Base-by-base conservation (phyloP, 1,284 basidiomycete species). In the Tilletia indica region DNA sequence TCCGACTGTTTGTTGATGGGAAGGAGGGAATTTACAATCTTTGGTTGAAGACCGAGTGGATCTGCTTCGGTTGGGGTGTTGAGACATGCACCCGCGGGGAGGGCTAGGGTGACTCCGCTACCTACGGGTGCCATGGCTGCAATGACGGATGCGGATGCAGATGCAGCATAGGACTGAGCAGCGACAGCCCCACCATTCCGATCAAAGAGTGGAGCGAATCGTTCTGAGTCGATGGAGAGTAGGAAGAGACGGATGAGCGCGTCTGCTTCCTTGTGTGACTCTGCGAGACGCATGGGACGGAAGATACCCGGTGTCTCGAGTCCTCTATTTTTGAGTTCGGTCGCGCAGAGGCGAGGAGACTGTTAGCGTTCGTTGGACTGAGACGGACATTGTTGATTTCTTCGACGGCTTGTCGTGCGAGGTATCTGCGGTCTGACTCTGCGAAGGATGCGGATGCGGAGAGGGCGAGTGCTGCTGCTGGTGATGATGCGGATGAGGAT, bases 271-370 rank as follows among this genome's bases (percentile, higher is more conserved):
- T 75, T 71, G 6, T 67, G 71, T 11, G 72, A 73, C 42, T 79
- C 77, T 66, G 77, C 71, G 45, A 79, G 70, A 25, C 79, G 75
- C 48, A 81, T 78, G 21, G 80, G 74, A 0, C 78, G 70, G 54
- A 81, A 79, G 11, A 81, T 75, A 9, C 80, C 80, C 0, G 77
- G 64, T 0, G 76, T 81, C 42, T 77, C 80, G 21, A 81, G 72
- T 2, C 80, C 80, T 12, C 77, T 67, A 48, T 74, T 71, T 67
- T 74, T 71, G 39, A 79, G 76, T 4, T 79, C 76, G 31, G 71
- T 25, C 0, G 72, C 73, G 42, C 76, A 79, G 69, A 77, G 70
- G 74, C 72, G 19, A 76, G 66, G 42, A 79, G 64, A 31, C 73
- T 74, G 19, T 73, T 51, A 0, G 70, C 67, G 56, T 75, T 71